These are phyloP conservation scores for Oenanthe sinensis DNA, from an alignment of 129 eudicot genomes.

Conservation along the genomic window DNA sequence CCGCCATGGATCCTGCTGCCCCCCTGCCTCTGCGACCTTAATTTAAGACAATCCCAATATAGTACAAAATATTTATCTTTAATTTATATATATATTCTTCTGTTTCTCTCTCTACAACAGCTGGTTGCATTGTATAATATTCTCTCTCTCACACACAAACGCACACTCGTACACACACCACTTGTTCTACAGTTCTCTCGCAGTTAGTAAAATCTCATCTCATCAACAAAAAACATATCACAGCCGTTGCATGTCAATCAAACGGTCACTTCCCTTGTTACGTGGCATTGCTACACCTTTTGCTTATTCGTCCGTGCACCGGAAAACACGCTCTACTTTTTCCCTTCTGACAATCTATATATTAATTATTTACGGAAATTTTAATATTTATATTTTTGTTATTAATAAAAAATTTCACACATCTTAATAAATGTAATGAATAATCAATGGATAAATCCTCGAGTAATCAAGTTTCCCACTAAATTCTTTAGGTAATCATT, in stretches of 20 bases:
- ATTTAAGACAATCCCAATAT: slow-evolving; percentile 32
- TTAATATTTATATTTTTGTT: too few species aligned
- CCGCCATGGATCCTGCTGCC: slow-evolving; percentile 55
- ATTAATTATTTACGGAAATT: too few species aligned
- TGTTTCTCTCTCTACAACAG: slow-evolving; percentile 3
- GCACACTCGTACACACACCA: slow-evolving; percentile 20
- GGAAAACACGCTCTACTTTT: slow-evolving; percentile 67
- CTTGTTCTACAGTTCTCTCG: slow-evolving; percentile 53
- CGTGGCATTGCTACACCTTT: slow-evolving; percentile 51
- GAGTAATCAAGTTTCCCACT: slow-evolving; percentile 9
- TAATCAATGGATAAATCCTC: background rate
- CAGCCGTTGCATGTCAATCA: slow-evolving; percentile 47
- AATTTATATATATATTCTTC: background rate
- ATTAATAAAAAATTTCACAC: too few species aligned
- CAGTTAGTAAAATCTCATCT: slow-evolving; percentile 28
- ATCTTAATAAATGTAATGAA: too few species aligned
- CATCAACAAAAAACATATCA: slow-evolving; percentile 15
- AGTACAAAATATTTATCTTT: background rate
- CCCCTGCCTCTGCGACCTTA: slow-evolving; percentile 25
- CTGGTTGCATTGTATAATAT: slow-evolving; percentile 19
- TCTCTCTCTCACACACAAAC: slow-evolving; percentile 16
- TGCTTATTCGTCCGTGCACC: slow-evolving; percentile 58
- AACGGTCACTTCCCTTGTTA: slow-evolving; percentile 25
- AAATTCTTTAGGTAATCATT: slow-evolving; percentile 14
- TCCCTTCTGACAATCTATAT: too few species aligned